phyloP scores from a whole-genome alignment of 1,284 basidiomycete genomes.

The Sparassis latifolia region DNA sequence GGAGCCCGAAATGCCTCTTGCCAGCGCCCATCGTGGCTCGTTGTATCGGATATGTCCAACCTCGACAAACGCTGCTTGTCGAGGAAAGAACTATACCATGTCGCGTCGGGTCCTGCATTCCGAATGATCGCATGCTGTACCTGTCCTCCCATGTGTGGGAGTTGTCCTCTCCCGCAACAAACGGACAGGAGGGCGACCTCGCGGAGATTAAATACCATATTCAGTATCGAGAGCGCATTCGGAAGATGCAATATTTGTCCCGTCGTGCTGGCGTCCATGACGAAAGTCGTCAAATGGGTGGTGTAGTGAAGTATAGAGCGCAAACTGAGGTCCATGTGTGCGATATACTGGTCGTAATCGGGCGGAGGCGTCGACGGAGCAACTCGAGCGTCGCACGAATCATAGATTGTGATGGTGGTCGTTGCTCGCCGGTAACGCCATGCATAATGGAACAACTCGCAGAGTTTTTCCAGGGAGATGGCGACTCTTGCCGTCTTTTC shows the following conservation, averaged over 20 bases:
- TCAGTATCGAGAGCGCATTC: background rate
- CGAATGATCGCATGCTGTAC: background rate
- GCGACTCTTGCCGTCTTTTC: no score
- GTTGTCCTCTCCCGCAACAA: background rate
- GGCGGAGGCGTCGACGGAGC: no score
- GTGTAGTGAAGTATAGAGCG: no score
- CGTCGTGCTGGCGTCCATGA: constrained; percentile 2
- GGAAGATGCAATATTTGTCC: background rate
- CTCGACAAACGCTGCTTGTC: background rate
- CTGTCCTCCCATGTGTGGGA: background rate
- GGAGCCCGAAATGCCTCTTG: background rate
- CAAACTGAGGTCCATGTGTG: no score
- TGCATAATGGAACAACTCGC: no score
- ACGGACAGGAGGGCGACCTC: background rate
- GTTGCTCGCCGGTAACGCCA: no score
- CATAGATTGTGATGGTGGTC: no score
- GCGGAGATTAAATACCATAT: background rate
- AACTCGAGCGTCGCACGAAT: no score
- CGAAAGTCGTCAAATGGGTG: background rate
- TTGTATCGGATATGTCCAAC: background rate
- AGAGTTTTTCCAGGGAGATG: no score
- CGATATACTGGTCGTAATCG: no score
- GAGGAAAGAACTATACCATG: background rate
- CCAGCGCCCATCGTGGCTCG: background rate
- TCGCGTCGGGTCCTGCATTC: background rate